Evolutionary conservation across 768 basidiomycete genomes (phyloP).

Genomic region (Suillus brevipes): DNA sequence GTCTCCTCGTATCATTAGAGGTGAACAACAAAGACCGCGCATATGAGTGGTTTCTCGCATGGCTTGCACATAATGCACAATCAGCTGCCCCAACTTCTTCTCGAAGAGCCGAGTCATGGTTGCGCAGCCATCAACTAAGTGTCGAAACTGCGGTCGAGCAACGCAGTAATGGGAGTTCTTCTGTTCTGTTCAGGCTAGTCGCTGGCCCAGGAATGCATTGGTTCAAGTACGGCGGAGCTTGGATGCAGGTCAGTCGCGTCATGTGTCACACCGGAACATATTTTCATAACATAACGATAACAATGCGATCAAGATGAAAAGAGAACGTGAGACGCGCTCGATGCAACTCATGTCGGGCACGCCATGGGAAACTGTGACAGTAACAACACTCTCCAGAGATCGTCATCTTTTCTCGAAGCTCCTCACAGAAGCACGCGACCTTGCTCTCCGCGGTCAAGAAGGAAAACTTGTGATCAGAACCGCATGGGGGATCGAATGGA

Average conservation of each 20-base stretch:
- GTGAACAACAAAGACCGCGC: slow-evolving; percentile 94
- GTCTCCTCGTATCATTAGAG: slow-evolving; percentile 93
- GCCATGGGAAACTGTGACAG: slow-evolving; percentile 96
- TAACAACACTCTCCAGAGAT: slow-evolving; percentile 90
- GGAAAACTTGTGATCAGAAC: slow-evolving; percentile 96
- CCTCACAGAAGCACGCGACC: slow-evolving; percentile 84
- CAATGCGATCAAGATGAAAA: slow-evolving; percentile 65
- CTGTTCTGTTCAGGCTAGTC: slow-evolving; percentile 88
- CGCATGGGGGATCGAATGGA: slow-evolving; percentile 96
- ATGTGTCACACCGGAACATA: slow-evolving; percentile 1
- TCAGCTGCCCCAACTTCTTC: slow-evolving; percentile 30
- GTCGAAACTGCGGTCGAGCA: slow-evolving; percentile 92
- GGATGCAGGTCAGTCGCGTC: slow-evolving; percentile 79
- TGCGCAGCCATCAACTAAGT: slow-evolving; percentile 88
- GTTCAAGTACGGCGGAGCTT: slow-evolving; percentile 85
- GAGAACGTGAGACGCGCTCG: slow-evolving; percentile 90
- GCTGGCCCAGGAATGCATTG: slow-evolving; percentile 95
- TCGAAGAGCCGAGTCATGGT: slow-evolving; percentile 40
- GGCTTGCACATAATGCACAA: slow-evolving; percentile 80
- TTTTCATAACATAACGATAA: slow-evolving; percentile 8
- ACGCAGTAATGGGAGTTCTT: slow-evolving; percentile 86
- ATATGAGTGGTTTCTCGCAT: slow-evolving; percentile 95
- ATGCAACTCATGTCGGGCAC: slow-evolving; percentile 89
- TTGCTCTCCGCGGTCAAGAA: slow-evolving; percentile 83
- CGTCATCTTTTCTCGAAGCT: slow-evolving; percentile 76